Base-by-base conservation (phyloP, 2,329 filamentous ascomycete species). In the Pleoardoris graminearum region DNA sequence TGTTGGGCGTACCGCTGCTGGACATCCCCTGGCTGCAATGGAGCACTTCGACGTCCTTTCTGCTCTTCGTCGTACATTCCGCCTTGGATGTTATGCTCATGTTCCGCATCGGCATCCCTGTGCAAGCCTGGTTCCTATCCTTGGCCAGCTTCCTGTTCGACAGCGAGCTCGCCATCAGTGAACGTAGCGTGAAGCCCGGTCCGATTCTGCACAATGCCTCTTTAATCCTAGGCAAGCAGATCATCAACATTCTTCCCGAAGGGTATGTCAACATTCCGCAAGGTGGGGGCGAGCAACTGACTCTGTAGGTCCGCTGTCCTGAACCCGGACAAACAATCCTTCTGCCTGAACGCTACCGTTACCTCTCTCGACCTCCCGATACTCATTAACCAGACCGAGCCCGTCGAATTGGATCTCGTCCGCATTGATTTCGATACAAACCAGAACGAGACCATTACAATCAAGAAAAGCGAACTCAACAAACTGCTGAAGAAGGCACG, bases 11-110 rank as follows among this genome's bases (percentile, higher is more conserved):
- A 48, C 93, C 95, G 16, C 84, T 89, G 61, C 75, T 99, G 64
- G 85, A 90, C 71, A 96, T 99, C 81, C 94, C 94, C 53, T 99
- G 94, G 95, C 80, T 99, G 53, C 91, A 97, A 78, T 90, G 93
- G 78, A 90, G 90, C 37, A 89, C 90, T 66, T 82, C 84, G 30
- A 86, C 86, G 0, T 88, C 90, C 48, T 82, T 88, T 36, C 78
- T 83, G 27, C 76, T 92, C 19, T 95, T 94, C 67, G 73, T 89
- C 41, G 61, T 81, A 3, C 91, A 97, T 71, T 82, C 87, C 2
- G 69, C 88, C 1, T 73, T 89, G 47, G 91, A 97, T 77, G 88
- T 86, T 62, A 86, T 96, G 78, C 77, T 97, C 62, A 97, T 97
- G 92, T 96, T 96, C 72, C 88, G 91, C 59, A 87, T 97, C 55